Base-by-base conservation (phyloP, 352 stramenopile genomes). In the Pythium periplocum region DNA sequence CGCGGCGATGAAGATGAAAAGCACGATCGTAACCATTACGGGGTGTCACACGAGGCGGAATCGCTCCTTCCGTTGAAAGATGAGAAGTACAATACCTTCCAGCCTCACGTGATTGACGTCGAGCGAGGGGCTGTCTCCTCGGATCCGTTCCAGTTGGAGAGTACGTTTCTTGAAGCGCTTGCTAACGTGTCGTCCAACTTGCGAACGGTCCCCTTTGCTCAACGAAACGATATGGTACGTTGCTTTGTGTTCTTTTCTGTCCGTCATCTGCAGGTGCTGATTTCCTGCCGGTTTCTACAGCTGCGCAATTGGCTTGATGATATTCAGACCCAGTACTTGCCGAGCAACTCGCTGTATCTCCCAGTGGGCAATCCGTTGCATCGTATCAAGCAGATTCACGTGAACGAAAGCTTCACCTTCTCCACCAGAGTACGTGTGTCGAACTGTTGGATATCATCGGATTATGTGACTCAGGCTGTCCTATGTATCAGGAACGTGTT, bases 371-470 rank as follows among this genome's bases (percentile, higher is more conserved):
- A 93, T 48, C 70, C 77, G 31, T 87, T 77, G 44, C 83, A 93
- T 42, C 75, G 78, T 4, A 59, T 93, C 36, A 91, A 91, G 61
- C 72, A 70, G 26, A 82, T 93, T 40, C 83, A 91, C 52, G 71
- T 90, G 6, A 68, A 66, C 4, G 83, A 93, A 48, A 89, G 80
- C 55, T 93, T 93, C 62, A 91, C 80, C 0, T 93, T 93, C 48
- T 90, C 78, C 11, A 93, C 83, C 7, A 55, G 83, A 17, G 71
- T 82, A 58, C 11, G 53, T 46, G 12, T 3, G 6, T 7, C 54
- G 31, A 6, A 12, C 0, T 47, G 45, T 43, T 45, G 37, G 30
- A 30, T 5, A 41, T 50, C 49, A 48, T 37, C 30, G 52, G 34
- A 48, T 35, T 4, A 32, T 51, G 2, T 47, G 44, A 9, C 36